Evolutionary conservation across 2,329 filamentous ascomycete genomes (phyloP).

Genomic region (Aspergillus udagawae): DNA sequence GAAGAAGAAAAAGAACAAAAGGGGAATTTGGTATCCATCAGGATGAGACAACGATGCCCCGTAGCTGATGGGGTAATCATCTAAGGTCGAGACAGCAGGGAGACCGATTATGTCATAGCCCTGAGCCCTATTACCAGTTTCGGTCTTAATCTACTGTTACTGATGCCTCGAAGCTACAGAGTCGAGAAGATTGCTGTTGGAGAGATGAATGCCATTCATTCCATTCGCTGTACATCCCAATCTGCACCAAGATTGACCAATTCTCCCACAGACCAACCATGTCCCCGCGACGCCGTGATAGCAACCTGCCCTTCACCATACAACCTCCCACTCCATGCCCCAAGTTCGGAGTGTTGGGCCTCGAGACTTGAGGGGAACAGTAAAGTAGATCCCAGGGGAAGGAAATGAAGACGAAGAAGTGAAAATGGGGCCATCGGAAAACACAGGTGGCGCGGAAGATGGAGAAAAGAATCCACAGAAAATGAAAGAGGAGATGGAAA

Average conservation of each 20-base stretch:
- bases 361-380: constrained; percentile 2
- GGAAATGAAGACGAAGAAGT: neutral
- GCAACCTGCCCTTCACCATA: neutral
- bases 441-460: constrained; percentile 5
- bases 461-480: constrained; percentile 8
- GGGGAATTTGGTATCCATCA: neutral
- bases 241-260: neutral
- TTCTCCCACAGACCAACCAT: neutral
- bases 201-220: neutral
- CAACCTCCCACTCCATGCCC: neutral
- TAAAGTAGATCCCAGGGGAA: constrained; percentile 14
- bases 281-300: neutral
- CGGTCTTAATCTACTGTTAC: neutral
- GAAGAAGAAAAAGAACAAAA: neutral
- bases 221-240: neutral
- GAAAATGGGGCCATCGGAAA: neutral
- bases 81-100: neutral
- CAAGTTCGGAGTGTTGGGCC: neutral
- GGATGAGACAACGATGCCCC: neutral
- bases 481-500: constrained; percentile 18
- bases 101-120: constrained; percentile 12
- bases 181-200: neutral
- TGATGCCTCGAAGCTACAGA: neutral
- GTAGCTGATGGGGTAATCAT: neutral
- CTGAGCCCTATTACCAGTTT: constrained; percentile 9